phyloP scores from a whole-genome alignment of 306 rosid species.

The Urtica urens region DNA sequence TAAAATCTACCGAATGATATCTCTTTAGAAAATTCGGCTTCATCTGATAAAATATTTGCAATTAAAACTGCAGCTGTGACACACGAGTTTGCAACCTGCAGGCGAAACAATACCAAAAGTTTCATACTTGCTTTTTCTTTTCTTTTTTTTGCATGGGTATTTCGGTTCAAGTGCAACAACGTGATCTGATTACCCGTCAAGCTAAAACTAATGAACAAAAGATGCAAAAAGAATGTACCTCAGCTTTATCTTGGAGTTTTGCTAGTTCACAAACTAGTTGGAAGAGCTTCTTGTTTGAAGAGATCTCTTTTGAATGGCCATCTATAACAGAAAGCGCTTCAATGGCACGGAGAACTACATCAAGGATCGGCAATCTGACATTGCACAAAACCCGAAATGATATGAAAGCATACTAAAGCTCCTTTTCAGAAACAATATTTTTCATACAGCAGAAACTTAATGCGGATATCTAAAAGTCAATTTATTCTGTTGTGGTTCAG shows the following conservation, averaged over 20 bases:
- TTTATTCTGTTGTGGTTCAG: too few species aligned
- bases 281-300: conserved; percentile 63
- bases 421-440: too few species aligned
- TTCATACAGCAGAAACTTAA: too few species aligned
- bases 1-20: conserved; percentile 43
- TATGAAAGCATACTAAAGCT: too few species aligned
- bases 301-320: conserved; percentile 59
- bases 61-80: conserved; percentile 67
- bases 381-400: conserved; percentile 2
- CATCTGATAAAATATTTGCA: conserved; percentile 80
- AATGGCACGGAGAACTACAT: conserved; percentile 53
- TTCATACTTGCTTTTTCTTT: too few species aligned
- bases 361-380: conserved; percentile 71
- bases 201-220: too few species aligned
- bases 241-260: conserved; percentile 73
- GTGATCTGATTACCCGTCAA: too few species aligned
- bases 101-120: background rate
- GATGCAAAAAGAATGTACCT: conserved; percentile 35
- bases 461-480: too few species aligned
- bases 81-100: conserved; percentile 74
- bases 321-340: conserved; percentile 75
- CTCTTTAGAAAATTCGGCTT: conserved; percentile 37
- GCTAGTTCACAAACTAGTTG: conserved; percentile 39
- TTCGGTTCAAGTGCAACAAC: too few species aligned
- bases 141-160: too few species aligned